These are phyloP conservation scores for Hemisphaericaspora xylofermentans DNA, from an alignment of 1,139 yeast species.

Conservation along the genomic window DNA sequence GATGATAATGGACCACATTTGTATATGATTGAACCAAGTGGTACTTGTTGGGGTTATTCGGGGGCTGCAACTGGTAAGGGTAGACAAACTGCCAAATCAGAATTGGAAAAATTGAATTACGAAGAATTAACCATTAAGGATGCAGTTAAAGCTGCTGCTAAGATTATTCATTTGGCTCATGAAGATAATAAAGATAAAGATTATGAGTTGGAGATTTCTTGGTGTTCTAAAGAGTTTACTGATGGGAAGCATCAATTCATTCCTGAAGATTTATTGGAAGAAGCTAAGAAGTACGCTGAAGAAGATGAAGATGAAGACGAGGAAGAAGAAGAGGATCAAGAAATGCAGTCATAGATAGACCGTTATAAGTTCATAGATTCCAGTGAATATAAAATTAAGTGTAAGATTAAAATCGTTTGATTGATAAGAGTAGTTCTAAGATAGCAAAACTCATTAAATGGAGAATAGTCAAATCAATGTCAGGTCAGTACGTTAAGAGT, in stretches of 20 bases:
- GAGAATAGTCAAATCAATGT: too few species aligned
- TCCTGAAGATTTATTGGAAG: conserved; percentile 73
- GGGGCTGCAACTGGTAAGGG: conserved; percentile 99
- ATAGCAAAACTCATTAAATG: too few species aligned
- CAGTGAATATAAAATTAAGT: neutral
- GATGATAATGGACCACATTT: conserved; percentile 88
- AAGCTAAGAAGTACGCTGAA: conserved; percentile 80
- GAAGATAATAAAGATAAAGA: conserved; percentile 98
- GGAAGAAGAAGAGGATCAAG: conserved; percentile 44
- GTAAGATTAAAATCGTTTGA: neutral
- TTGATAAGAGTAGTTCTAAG: too few species aligned
- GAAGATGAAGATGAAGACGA: conserved; percentile 79
- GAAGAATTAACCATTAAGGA: conserved; percentile 69
- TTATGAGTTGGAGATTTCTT: conserved; percentile 89
- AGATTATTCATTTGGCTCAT: conserved; percentile 88
- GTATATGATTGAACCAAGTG: conserved; percentile 97
- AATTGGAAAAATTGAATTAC: conserved; percentile 84
- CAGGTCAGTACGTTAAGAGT: too few species aligned
- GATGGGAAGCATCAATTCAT: conserved; percentile 78
- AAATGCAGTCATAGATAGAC: conserved; percentile 14
- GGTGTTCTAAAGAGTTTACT: conserved; percentile 75
- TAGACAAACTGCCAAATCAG: conserved; percentile 93
- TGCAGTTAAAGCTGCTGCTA: conserved; percentile 92
- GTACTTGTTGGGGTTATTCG: conserved; percentile 93
- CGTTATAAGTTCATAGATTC: neutral